phyloP scores from a whole-genome alignment of 164 flowering plant species.

The Nymphaea colorata region DNA sequence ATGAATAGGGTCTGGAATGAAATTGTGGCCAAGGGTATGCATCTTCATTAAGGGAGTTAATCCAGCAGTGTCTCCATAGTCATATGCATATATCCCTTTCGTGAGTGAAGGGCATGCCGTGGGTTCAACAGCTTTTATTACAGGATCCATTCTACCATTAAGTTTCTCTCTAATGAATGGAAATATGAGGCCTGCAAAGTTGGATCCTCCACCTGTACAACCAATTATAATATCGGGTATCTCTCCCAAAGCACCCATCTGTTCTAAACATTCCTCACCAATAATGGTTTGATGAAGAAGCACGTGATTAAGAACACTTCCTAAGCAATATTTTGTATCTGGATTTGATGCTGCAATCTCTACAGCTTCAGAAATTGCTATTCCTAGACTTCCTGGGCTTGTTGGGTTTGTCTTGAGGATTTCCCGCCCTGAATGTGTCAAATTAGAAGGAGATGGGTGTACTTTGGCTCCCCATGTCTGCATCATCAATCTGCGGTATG shows the following conservation, averaged over 20 bases:
- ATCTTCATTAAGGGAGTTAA: constrained; percentile 96
- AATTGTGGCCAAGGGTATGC: constrained; percentile 98
- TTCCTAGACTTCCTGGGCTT: constrained; percentile 60
- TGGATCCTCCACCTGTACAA: constrained; percentile 95
- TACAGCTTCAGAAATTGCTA: constrained; percentile 94
- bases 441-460: constrained; percentile 78
- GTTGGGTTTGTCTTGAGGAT: constrained; percentile 59
- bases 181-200: constrained; percentile 83
- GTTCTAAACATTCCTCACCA: constrained; percentile 88
- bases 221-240: constrained; percentile 87
- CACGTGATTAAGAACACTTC: constrained; percentile 95
- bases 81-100: constrained; percentile 86
- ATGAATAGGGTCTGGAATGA: constrained; percentile 95
- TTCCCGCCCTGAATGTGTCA: constrained; percentile 65
- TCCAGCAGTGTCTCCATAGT: constrained; percentile 92
- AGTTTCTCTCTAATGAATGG: constrained; percentile 89
- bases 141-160: constrained; percentile 64
- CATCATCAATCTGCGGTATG: constrained; percentile 93
- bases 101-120: constrained; percentile 92
- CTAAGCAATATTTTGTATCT: constrained; percentile 82
- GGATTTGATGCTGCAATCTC: constrained; percentile 66
- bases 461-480: constrained; percentile 98
- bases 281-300: constrained; percentile 88
- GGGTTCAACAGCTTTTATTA: constrained; percentile 85
- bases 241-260: constrained; percentile 89